Evolutionary conservation across 108 stramenopile species (phyloP), one percentile per base, ranked within the genome.

Genomic region (Conticribra weissflogii): DNA sequence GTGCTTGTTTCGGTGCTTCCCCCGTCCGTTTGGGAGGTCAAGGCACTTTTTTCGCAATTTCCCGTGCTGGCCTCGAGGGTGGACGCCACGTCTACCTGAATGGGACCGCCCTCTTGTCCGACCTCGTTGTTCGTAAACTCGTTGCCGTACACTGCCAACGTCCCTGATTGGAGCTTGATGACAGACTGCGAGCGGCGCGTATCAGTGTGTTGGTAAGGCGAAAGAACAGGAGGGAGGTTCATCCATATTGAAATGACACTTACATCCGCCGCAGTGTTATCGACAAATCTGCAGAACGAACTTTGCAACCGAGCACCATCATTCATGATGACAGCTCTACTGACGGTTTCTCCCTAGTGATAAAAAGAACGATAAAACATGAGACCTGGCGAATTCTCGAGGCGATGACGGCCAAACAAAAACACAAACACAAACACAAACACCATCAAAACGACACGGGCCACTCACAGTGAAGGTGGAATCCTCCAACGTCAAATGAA

Each of bases 291-390:
- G 24, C 51, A 66, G 2, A 50, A 28, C 3, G 64, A 28, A 2
- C 51, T 57, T n/a, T 70, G 69, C 5, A 78, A 61, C 25, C 65
- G 36, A 3, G 41, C 78, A 18, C 70, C 78, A 22, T 71, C 57
- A 49, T 65, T 78, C 0, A 60, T 52, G 36, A 78, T 71, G 12
- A 78, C 70, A 25, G 78, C 70, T n/a, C 36, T 49, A 32, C 46
- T 44, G 12, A 60, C 63, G 23, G 31, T 32, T 27, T 78, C 64
- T 0, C 44, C 30, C 45, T 65, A 21, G 9, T n/a, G 27, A 0
- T 23, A 16, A 25, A 2, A 22, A 14, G 1, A 5, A 32, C 27
- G 31, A 53, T 18, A 23, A 19, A 45, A 25, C 24, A 21, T 1
- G 29, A 3, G 41, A 44, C n/a, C n/a, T n/a, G n/a, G n/a, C n/a